A percentile compares a stretch with the other conserved stretches of the same genome.
These are phyloP conservation scores for Cladosporium oxysporum DNA, from an alignment of 2,329 filamentous ascomycete species.

Conservation along the genomic window DNA sequence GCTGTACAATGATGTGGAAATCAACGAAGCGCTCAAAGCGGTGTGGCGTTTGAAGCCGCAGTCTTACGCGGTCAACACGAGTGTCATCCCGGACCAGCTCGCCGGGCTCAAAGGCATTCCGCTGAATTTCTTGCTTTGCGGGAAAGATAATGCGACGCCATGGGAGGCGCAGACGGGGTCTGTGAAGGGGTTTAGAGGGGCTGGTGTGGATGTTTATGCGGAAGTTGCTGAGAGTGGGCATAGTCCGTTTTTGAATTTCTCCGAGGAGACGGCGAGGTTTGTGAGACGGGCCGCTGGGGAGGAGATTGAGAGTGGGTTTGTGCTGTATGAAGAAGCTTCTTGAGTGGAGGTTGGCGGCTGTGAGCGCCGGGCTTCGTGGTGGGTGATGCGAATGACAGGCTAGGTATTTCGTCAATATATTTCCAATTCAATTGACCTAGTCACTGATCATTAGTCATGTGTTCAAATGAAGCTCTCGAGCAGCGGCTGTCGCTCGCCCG, in stretches of 20 bases:
- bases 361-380: background rate
- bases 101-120: constrained; percentile 14
- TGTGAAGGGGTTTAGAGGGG: constrained; percentile 12
- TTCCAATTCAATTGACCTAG: background rate
- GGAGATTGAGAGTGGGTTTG: constrained; percentile 19
- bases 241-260: constrained; percentile 23
- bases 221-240: constrained; percentile 21
- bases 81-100: constrained; percentile 13
- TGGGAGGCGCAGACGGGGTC: constrained; percentile 17
- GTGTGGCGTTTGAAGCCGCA: constrained; percentile 20
- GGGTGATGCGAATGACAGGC: background rate
- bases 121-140: constrained; percentile 19
- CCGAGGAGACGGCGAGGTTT: constrained; percentile 21
- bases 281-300: constrained; percentile 18
- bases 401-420: background rate
- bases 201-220: constrained; percentile 9
- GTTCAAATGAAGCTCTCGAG: background rate
- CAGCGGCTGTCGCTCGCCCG: background rate
- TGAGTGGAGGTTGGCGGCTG: background rate
- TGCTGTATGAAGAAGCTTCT: background rate
- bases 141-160: constrained; percentile 20
- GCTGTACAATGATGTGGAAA: constrained; percentile 21
- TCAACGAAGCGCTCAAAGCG: constrained; percentile 21
- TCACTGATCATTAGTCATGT: background rate
- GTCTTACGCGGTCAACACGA: constrained; percentile 16